Percentiles rank a stretch among this genome's conserved stretches.
Conservation (phyloP, 768 basidiomycete genomes). For the Coprinopsis cinerea region DNA sequence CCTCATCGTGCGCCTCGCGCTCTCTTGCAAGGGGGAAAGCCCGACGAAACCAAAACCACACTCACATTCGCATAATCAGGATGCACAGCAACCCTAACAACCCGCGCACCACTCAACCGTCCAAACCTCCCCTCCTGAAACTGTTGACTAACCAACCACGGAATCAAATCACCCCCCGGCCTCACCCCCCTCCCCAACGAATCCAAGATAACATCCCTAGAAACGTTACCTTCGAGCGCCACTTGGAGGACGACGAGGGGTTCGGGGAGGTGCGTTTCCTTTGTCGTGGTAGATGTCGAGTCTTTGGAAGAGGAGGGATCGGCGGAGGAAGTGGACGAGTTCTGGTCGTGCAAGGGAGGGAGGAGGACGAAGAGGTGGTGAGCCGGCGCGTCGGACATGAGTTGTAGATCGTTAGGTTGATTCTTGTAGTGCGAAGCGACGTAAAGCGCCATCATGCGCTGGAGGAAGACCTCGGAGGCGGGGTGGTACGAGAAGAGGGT, state of each 20-base stretch:
- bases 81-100: slow-evolving; percentile 92
- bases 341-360: slow-evolving; percentile 37
- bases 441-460: slow-evolving; percentile 97
- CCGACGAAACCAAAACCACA: not conserved
- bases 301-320: slow-evolving; percentile 38
- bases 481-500: slow-evolving; percentile 97
- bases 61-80: slow-evolving; percentile 89
- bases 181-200: slow-evolving; percentile 77
- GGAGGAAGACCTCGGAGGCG: slow-evolving; percentile 94
- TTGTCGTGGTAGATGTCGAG: not conserved
- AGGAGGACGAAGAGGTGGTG: slow-evolving; percentile 95
- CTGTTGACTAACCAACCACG: slow-evolving; percentile 92
- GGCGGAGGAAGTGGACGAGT: not conserved
- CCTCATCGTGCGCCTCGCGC: too few relatives aligned
- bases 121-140: slow-evolving; percentile 96
- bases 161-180: slow-evolving; percentile 94
- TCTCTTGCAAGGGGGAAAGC: too few relatives aligned
- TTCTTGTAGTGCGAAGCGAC: slow-evolving; percentile 99
- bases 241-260: slow-evolving; percentile 95
- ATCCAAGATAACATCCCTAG: slow-evolving; percentile 79
- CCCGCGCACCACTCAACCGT: slow-evolving; percentile 79
- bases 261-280: slow-evolving; percentile 74
- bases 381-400: slow-evolving; percentile 94
- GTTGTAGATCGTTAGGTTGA: slow-evolving; percentile 97
- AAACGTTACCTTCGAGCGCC: slow-evolving; percentile 91